These are phyloP conservation scores for Collariella sp. DNA, from an alignment of 495 filamentous ascomycete species.

Conservation along the genomic window DNA sequence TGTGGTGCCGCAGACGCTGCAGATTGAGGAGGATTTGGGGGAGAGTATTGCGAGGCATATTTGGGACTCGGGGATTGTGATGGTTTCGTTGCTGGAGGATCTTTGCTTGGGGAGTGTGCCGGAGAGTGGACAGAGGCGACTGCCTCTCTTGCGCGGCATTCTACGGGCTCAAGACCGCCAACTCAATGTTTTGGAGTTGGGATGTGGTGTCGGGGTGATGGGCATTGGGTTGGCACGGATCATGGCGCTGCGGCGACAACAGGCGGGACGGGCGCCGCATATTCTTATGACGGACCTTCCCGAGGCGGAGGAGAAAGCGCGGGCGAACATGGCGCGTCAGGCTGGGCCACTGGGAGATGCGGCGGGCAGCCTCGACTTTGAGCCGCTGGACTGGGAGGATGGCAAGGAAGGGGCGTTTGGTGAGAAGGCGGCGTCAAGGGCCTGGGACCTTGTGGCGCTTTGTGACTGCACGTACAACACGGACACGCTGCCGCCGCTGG, in stretches of 20 bases:
- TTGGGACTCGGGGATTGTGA: conserved; percentile 56
- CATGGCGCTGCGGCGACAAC: conserved; percentile 27
- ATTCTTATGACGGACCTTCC: conserved; percentile 76
- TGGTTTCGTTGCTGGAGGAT: conserved; percentile 31
- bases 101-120: conserved; percentile 14
- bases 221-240: conserved; percentile 64
- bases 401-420: conserved; percentile 31
- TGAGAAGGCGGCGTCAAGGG: conserved; percentile 26
- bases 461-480: conserved; percentile 96
- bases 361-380: conserved; percentile 35
- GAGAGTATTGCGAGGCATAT: conserved; percentile 93
- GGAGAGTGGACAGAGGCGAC: neutral
- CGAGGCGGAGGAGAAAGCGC: conserved; percentile 53
- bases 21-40: conserved; percentile 81
- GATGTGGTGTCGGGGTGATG: conserved; percentile 76
- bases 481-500: conserved; percentile 67
- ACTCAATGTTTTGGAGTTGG: conserved; percentile 64
- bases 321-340: conserved; percentile 33
- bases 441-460: conserved; percentile 66
- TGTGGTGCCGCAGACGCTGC: conserved; percentile 8
- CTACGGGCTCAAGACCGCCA: conserved; percentile 3
- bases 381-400: conserved; percentile 66
- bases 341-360: neutral
- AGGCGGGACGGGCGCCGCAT: conserved; percentile 21
- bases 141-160: conserved; percentile 14